A percentile compares a stretch with the other conserved stretches of the same genome.
Conservation (phyloP, 2,329 filamentous ascomycete species). For the Hypomyces rosellus region DNA sequence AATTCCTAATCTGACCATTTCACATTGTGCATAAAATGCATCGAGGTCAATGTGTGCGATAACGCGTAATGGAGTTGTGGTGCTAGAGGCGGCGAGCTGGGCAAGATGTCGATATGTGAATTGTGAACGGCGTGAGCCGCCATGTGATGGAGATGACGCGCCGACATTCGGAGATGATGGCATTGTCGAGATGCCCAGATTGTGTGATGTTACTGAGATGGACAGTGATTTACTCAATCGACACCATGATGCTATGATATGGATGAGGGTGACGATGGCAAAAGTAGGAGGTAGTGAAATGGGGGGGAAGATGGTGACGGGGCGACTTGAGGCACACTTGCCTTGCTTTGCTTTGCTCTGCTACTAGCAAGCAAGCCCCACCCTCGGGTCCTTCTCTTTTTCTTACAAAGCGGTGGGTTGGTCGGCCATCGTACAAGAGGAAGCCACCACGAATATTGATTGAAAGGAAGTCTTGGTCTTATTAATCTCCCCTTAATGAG, state of each 20-base stretch:
- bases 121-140: constrained; percentile 46
- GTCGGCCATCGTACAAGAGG: no score
- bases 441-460: no score
- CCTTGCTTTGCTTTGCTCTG: no score
- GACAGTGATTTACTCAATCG: background rate
- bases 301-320: background rate
- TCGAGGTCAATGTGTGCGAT: constrained; percentile 92
- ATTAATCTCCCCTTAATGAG: no score
- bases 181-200: constrained; percentile 13
- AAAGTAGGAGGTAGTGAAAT: no score
- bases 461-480: no score
- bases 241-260: background rate
- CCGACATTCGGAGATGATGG: constrained; percentile 16
- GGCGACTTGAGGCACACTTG: no score
- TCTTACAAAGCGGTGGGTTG: no score
- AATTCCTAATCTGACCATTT: constrained; percentile 77
- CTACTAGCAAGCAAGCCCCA: background rate
- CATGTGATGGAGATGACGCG: constrained; percentile 22
- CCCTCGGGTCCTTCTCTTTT: background rate
- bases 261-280: no score
- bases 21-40: constrained; percentile 96
- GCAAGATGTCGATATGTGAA: constrained; percentile 83
- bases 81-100: constrained; percentile 64
- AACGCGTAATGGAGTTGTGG: constrained; percentile 73
- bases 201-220: no score